Base-by-base conservation (phyloP, 805 yeast genomes). In the Saturnispora zaruensis region DNA sequence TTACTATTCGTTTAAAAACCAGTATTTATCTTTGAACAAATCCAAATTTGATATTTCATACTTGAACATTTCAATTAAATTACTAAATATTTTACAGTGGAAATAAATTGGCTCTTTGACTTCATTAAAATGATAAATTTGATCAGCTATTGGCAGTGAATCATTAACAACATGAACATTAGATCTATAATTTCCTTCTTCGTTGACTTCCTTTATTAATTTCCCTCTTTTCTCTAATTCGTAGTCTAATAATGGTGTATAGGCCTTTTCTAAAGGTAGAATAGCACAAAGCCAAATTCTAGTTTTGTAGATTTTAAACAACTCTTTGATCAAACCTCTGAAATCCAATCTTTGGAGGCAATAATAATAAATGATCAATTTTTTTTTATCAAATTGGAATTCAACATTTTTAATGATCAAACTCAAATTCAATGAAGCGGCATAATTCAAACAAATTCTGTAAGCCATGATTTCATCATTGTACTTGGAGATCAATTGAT, bases 281-380 rank as follows among this genome's bases (percentile, higher is more conserved):
- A 84, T 84, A 0, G 93, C 90, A 71, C 90, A 83, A 66, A 86
- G 68, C 93, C 95, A 86, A 55, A 84, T 84, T 59, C 91, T 72
- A 0, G 90, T 84, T 66, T 84, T 84, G 69, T 82, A 84, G 52
- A 82, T 78, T 60, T 82, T 79, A 71, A 83, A 84, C 28, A 84
- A 66, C 59, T 84, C 91, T 52, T 84, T 79, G 49, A 84, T 84
- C 59, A 84, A 71, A 43, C 78, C 84, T 51, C 91, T 70, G 62
- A 84, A 84, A 61, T 86, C 93, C 50, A 84, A 75, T 56, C 93
- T 69, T 58, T 80, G 80, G 45, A 76, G 73, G 59, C 83, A 74
- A 50, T 71, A 73, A 59, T 82, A 83, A 65, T 84, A 85, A 57
- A 85, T 82, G 6, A 84, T 85, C 53, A 85, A 71, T 57, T 86